Percentiles rank a stretch among this genome's conserved stretches.
Conservation (phyloP, 345 rosid species). For the Excoecaria cochinchinensis region DNA sequence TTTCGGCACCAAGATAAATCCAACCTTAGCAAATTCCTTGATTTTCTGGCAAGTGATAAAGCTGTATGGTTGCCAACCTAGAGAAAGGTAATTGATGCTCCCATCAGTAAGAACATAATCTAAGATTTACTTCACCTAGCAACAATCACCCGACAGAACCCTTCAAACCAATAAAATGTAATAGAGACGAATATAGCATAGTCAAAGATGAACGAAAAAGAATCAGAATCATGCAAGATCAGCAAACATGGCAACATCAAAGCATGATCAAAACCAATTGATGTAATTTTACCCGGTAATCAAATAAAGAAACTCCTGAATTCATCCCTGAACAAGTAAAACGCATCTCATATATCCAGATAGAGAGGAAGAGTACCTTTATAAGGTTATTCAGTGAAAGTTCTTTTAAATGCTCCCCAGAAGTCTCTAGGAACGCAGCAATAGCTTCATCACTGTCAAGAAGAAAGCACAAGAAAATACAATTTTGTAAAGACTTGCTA, state of each 20-base stretch:
- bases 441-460: conserved; percentile 77
- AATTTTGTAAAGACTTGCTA: not conserved
- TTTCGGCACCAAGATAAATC: conserved; percentile 87
- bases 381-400: conserved; percentile 67
- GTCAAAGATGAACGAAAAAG: not conserved
- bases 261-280: too few species aligned
- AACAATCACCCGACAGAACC: not conserved
- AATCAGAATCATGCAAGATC: too few species aligned
- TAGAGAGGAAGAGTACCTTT: conserved; percentile 42
- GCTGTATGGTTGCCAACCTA: conserved; percentile 76
- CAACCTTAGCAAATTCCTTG: conserved; percentile 50
- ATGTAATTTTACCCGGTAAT: too few species aligned
- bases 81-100: conserved; percentile 8
- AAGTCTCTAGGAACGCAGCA: conserved; percentile 82
- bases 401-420: conserved; percentile 63
- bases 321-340: not conserved
- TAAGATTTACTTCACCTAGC: not conserved
- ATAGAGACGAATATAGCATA: not conserved
- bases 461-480: not conserved
- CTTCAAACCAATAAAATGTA: not conserved
- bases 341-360: not conserved
- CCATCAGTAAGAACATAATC: not conserved
- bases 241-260: too few species aligned
- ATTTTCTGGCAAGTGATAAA: conserved; percentile 54
- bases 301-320: too few species aligned